Conservation (phyloP, 2,329 filamentous ascomycete species). For the Teratosphaeria epicoccoides region DNA sequence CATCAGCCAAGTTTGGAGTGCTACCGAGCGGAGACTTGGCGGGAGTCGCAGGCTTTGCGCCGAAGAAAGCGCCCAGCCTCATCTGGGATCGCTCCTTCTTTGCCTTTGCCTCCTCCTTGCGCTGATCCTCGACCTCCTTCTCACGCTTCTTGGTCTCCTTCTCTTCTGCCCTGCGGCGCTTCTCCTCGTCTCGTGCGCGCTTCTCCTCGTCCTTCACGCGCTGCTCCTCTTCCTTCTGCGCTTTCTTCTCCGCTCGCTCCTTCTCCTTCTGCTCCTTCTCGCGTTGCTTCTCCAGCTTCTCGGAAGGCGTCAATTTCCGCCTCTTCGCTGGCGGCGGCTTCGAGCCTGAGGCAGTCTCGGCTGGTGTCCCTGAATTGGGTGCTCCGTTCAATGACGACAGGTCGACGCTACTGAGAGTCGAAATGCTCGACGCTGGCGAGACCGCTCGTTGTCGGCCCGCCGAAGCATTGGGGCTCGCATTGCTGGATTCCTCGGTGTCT, state of each 20-base stretch:
- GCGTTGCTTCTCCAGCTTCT: constrained; percentile 31
- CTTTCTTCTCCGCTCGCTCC: constrained; percentile 33
- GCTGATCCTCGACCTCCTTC: constrained; percentile 23
- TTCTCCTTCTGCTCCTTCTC: constrained; percentile 32
- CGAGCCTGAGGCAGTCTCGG: constrained; percentile 3
- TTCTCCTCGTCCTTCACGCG: constrained; percentile 23
- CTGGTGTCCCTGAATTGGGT: not conserved
- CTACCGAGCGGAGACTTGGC: constrained; percentile 13
- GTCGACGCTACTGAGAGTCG: constrained; percentile 24
- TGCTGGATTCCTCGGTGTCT: constrained; percentile 23
- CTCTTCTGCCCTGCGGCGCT: constrained; percentile 31
- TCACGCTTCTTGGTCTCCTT: constrained; percentile 33
- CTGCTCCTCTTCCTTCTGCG: constrained; percentile 32
- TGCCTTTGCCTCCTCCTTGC: constrained; percentile 21
- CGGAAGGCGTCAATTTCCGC: constrained; percentile 12
- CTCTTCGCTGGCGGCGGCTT: constrained; percentile 30
- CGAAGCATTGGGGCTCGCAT: constrained; percentile 15
- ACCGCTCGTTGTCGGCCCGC: constrained; percentile 13
- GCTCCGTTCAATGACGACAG: constrained; percentile 2
- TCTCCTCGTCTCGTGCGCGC: constrained; percentile 13
- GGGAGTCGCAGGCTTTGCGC: constrained; percentile 26
- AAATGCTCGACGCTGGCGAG: constrained; percentile 24
- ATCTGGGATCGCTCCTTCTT: constrained; percentile 24
- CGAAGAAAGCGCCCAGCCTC: constrained; percentile 36
- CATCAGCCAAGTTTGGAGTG: constrained; percentile 12